Evolutionary conservation across 2,329 filamentous ascomycete genomes (phyloP), one percentile per base, ranked within the genome.

Genomic region (Verticillium tricorpus): DNA sequence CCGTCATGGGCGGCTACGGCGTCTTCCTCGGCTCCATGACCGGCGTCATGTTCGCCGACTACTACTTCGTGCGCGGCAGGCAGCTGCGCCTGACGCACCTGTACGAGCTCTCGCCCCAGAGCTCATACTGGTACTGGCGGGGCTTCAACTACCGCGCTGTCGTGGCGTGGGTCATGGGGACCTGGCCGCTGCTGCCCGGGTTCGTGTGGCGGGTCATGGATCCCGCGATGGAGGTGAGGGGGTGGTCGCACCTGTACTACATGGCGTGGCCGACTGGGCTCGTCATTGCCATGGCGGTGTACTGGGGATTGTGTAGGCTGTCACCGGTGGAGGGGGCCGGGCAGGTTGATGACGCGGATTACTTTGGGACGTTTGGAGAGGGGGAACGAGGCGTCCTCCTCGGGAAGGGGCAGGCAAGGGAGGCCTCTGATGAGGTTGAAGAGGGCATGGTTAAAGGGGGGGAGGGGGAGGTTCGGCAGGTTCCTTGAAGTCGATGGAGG

Each of bases 1-100:
- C 68, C 25, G 70, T 73, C 62, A 65, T 73, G 45, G 68, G 68
- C 39, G 70, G 70, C 6, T 72, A 72, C 57, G 61, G 66, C 57
- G 69, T 76, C 34, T 76, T 76, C 65, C 65, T 76, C 11, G 73
- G 73, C 3, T 73, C 73, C 1, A 68, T 76, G 58, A 74, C 73
- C 14, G 74, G 73, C 7, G 68, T 76, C 22, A 75, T 76, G 73
- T 71, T 75, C 40, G 63, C 68, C 12, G 73, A 76, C 63, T 73
- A 70, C 69, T 71, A 72, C 67, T 40, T 76, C 45, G 57, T 77
- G 4, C 72, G 74, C 31, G 70, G 68, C 22, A 68, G 71, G 12
- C 71, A 68, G 31, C 67, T 76, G 25, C 74, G 74, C 56, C 69
- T 77, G 6, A 74, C 71, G n/a, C 71, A 76, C 54, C 66, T 77